Conservation (phyloP, 163 green algal genomes). For the Scenedesmus sp. region DNA sequence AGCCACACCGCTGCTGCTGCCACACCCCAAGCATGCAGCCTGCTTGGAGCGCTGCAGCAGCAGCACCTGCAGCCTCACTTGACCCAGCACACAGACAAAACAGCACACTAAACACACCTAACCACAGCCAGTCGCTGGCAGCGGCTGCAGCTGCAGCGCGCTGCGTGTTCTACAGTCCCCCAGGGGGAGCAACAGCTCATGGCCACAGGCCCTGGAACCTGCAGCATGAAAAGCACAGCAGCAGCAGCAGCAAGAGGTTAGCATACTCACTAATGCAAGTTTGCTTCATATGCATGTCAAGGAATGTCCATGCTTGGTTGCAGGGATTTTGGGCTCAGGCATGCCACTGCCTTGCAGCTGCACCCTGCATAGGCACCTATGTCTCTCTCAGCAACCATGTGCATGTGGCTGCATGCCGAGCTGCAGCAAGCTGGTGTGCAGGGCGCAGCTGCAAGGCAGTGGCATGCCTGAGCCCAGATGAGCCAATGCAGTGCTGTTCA, state of each 20-base stretch:
- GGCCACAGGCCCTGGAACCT: constrained; percentile 73
- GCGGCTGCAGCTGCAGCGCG: not conserved
- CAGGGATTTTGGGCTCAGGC: too few species aligned
- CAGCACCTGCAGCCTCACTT: not conserved
- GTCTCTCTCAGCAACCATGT: too few species aligned
- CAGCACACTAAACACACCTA: not conserved
- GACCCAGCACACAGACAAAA: constrained; percentile 17
- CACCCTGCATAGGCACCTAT: too few species aligned
- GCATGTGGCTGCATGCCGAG: too few species aligned
- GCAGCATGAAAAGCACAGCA: not conserved
- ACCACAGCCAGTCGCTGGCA: not conserved
- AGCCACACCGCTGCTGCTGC: not conserved
- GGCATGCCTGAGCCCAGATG: too few species aligned
- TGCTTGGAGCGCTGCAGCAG: not conserved
- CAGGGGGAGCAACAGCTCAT: constrained; percentile 51
- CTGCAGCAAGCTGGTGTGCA: too few species aligned
- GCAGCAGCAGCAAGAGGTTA: not conserved
- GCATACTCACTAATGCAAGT: not conserved
- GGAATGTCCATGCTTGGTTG: too few species aligned
- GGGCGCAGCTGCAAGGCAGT: too few species aligned
- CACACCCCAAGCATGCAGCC: not conserved
- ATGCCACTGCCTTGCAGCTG: too few species aligned
- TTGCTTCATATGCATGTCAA: too few species aligned
- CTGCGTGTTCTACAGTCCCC: not conserved
- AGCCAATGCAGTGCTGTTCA: too few species aligned